Percentiles rank a stretch among this genome's conserved stretches.
These are phyloP conservation scores for Diaporthe sp. DNA, from an alignment of 2,329 filamentous ascomycete species.

Conservation along the genomic window DNA sequence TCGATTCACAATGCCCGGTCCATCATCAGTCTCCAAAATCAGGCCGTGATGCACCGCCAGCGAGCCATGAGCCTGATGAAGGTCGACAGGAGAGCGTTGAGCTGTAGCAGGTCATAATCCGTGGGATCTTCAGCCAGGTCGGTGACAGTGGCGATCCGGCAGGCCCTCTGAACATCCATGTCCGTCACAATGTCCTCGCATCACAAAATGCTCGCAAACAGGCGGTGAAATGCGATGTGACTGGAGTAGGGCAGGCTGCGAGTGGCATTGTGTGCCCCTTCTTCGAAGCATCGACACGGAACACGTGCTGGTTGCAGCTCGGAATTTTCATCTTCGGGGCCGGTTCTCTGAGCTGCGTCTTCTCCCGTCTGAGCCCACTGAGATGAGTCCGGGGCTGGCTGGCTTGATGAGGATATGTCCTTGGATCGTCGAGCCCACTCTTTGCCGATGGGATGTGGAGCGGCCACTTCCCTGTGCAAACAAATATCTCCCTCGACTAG, in stretches of 20 bases:
- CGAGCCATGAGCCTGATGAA: neutral
- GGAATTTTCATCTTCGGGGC: neutral
- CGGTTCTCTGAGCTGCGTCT: neutral
- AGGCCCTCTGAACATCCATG: neutral
- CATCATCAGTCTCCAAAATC: too few relatives aligned
- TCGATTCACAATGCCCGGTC: neutral
- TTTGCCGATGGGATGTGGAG: neutral
- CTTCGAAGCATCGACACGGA: neutral
- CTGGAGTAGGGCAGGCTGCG: neutral
- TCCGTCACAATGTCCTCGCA: neutral
- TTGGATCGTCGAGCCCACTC: constrained; percentile 14
- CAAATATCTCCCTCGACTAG: neutral
- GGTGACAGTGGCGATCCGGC: neutral
- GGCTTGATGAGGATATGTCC: constrained; percentile 4
- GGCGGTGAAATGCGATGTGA: neutral
- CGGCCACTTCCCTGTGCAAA: neutral
- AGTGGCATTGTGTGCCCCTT: neutral
- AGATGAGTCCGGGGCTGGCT: neutral
- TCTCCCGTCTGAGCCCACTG: neutral
- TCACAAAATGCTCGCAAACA: neutral
- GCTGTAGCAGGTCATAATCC: neutral
- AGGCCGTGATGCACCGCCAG: neutral
- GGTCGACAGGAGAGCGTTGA: constrained; percentile 21
- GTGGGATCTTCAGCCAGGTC: neutral
- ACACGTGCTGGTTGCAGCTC: neutral